Conservation (phyloP, 306 rosid genomes). For the Benincasa hispida region DNA sequence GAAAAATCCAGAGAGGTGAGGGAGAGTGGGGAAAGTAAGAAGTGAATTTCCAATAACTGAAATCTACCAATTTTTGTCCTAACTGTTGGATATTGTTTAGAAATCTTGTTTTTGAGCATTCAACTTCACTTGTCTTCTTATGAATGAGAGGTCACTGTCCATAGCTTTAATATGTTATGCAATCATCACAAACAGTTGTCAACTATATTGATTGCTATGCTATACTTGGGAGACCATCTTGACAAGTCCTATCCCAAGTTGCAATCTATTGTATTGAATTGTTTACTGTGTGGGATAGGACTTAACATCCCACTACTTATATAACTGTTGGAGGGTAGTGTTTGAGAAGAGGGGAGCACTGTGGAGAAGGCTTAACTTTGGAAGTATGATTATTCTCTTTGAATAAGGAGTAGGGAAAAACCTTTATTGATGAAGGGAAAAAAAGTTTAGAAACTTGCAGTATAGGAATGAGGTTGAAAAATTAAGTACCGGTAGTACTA, state of each 20-base stretch:
- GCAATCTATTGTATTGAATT: not conserved
- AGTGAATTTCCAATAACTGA: not conserved
- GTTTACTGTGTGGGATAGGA: not conserved
- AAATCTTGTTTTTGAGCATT: not conserved
- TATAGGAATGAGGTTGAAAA: not conserved
- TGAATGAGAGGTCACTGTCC: not conserved
- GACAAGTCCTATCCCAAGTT: constrained; percentile 1
- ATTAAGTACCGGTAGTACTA: not conserved
- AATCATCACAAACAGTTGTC: not conserved
- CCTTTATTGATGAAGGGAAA: not conserved
- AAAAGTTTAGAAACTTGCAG: not conserved
- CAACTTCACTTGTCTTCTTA: not conserved
- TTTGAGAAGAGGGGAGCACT: not conserved
- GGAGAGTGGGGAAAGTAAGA: not conserved
- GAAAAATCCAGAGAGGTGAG: not conserved
- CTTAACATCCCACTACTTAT: not conserved
- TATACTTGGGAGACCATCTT: not conserved
- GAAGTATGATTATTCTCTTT: not conserved
- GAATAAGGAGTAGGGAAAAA: not conserved
- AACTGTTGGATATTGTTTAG: not conserved
- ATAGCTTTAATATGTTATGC: not conserved
- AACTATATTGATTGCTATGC: not conserved
- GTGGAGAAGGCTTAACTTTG: not conserved
- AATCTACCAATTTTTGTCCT: not conserved
- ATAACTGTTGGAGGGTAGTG: constrained; percentile 7